Conservation (phyloP, 2,329 filamentous ascomycete genomes). For the Graphiopsis chlorocephala region DNA sequence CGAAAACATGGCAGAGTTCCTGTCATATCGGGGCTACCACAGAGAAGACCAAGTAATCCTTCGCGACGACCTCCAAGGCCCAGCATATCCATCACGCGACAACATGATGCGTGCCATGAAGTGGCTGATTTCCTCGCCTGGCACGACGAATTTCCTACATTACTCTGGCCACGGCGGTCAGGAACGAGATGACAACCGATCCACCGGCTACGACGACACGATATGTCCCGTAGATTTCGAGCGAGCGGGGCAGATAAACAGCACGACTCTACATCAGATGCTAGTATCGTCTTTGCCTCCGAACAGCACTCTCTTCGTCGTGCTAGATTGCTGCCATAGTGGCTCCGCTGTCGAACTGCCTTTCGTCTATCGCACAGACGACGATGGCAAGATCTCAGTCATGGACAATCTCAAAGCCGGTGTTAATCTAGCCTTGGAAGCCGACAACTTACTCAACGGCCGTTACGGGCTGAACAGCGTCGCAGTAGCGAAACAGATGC, state of each 20-base stretch:
- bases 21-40: conserved; percentile 44
- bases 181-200: conserved; percentile 43
- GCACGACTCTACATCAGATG: conserved; percentile 50
- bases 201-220: conserved; percentile 32
- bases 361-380: conserved; percentile 56
- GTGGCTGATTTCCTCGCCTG: conserved; percentile 56
- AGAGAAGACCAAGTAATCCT: conserved; percentile 46
- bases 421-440: conserved; percentile 49
- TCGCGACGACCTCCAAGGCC: conserved; percentile 38
- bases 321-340: conserved; percentile 63
- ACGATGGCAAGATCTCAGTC: conserved; percentile 55
- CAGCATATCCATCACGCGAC: conserved; percentile 34
- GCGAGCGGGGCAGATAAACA: conserved; percentile 53
- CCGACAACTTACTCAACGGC: conserved; percentile 49
- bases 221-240: conserved; percentile 36
- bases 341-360: conserved; percentile 59
- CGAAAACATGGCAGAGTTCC: conserved; percentile 49
- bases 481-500: conserved; percentile 51
- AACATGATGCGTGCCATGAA: conserved; percentile 52
- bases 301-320: conserved; percentile 51
- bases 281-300: conserved; percentile 53
- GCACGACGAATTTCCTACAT: conserved; percentile 54
- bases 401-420: conserved; percentile 56
- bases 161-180: conserved; percentile 61
- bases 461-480: conserved; percentile 48